Base-by-base conservation (phyloP, 768 basidiomycete genomes). In the Cyclocybe aegerita region DNA sequence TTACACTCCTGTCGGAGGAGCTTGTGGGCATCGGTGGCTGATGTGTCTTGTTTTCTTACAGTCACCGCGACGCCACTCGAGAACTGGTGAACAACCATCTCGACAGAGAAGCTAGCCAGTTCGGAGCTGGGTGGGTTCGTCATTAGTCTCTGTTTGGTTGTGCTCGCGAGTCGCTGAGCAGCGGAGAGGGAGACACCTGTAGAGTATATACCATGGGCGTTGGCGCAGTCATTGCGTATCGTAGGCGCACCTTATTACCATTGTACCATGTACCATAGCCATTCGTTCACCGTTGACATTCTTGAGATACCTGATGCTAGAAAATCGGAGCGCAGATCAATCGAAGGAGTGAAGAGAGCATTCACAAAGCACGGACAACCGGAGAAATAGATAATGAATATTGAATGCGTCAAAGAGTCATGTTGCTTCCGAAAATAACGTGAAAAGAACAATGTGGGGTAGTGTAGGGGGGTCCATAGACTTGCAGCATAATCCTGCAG, bases 231-330 rank as follows among this genome's bases (percentile, higher is more conserved):
- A 38, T 50, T 55, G 55, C 55, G 53, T 57, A 57, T 57, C 53
- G 52, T 38, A 50, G 34, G 17, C 46, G 35, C 54, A 55, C 53
- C 53, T 51, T 23, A 23, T 23, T 23, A 23, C 23, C 23, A 46
- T 44, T 53, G 52, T 42, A 53, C 44, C 54, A 59, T 60, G 59
- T 60, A 60, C 48, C 32, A 60, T 60, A 60, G 59, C 47, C 46
- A 57, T 44, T 57, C 36, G 17, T 46, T 46, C 23, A 23, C 23
- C 23, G 4, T 2, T 23, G 23, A 23, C 23, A 23, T 23, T 23
- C 23, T 23, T 23, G 23, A 23, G 23, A 23, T 23, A 23, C 23
- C 23, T 4, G 23, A 23, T 23, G 4, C 23, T 23, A 23, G 23
- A 23, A 23, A 23, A 4, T 23, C 23, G 23, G 23, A 23, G 23